Evolutionary conservation across 371 early-diverging fungal species (phyloP), one percentile per base, ranked within the genome.

Genomic region (Scutellospora calospora): DNA sequence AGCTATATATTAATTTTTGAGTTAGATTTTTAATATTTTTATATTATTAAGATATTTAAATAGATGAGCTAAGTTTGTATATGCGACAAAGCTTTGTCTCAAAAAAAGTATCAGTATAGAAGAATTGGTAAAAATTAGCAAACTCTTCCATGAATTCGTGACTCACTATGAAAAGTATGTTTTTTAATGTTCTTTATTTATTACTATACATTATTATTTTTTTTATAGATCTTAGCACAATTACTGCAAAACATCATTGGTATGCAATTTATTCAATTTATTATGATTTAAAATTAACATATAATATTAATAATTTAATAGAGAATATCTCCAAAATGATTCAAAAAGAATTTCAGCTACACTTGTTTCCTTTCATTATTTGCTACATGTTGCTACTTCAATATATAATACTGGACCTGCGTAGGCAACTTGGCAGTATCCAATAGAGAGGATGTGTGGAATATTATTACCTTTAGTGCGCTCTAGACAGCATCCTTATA

Each of bases 331-430:
- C 5, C 63, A 62, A 29, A 62, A 62, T 16, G 5, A 31, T 62
- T 33, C 31, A 25, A 33, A 0, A 62, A 6, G 5, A 29, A 14
- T 62, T 62, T 27, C 18, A 62, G 63, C 33, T 20, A 2, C 63
- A 18, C 63, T 62, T 29, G 31, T 62, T 4, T 62, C 6, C 0
- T 62, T 16, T 29, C 11, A 62, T 3, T 62, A 62, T 62, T 27
- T 62, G 16, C 31, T 62, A 62, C 29, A 62, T 62, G 27, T 62
- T 62, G 63, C 63, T 18, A 33, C 5, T 18, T 62, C 18, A 62
- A 62, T 62, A 62, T 29, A 62, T 62, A 62, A 62, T 62, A 62
- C 63, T 62, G 33, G 63, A 16, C 63, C 31, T 49, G 49, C 16
- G 2, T 49, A 9, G 12, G 29, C 1, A 5, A 60, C 63, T 33